Conservation (phyloP, 2,329 filamentous ascomycete species). For the Cordyceps cicadae region DNA sequence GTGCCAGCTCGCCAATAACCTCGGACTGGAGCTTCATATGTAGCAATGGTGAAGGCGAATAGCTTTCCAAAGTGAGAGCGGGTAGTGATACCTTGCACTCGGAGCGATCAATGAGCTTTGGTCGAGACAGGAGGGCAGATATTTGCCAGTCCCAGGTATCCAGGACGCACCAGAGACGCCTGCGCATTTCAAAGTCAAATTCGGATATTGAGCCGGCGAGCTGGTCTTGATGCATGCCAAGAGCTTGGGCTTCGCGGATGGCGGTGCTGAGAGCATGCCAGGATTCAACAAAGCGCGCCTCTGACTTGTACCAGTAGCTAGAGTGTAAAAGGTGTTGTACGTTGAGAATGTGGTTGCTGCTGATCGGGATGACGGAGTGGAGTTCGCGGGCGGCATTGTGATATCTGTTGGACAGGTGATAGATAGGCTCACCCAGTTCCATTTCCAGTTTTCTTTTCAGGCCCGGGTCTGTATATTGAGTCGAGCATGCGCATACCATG, state of each 20-base stretch:
- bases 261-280: conserved; percentile 30
- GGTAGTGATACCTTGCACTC: conserved; percentile 12
- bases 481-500: conserved; percentile 30
- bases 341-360: conserved; percentile 25
- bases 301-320: conserved; percentile 30
- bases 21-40: conserved; percentile 30
- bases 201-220: conserved; percentile 20
- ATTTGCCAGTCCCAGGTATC: conserved; percentile 34
- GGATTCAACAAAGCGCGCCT: conserved; percentile 28
- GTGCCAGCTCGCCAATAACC: conserved; percentile 24
- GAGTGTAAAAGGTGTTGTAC: conserved; percentile 30
- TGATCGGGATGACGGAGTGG: conserved; percentile 24
- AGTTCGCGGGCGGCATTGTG: conserved; percentile 27
- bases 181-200: conserved; percentile 28
- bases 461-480: conserved; percentile 25
- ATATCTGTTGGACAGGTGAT: conserved; percentile 24
- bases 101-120: conserved; percentile 13
- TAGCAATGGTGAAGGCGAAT: conserved; percentile 11
- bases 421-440: conserved; percentile 23
- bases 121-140: conserved; percentile 21
- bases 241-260: conserved; percentile 28
- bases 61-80: conserved; percentile 12
- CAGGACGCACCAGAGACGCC: conserved; percentile 30
- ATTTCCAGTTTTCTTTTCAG: conserved; percentile 24
- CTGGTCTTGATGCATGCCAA: conserved; percentile 26